Evolutionary conservation across 208 protist species (phyloP).

Genomic region (Trypanosoma conorhini): DNA sequence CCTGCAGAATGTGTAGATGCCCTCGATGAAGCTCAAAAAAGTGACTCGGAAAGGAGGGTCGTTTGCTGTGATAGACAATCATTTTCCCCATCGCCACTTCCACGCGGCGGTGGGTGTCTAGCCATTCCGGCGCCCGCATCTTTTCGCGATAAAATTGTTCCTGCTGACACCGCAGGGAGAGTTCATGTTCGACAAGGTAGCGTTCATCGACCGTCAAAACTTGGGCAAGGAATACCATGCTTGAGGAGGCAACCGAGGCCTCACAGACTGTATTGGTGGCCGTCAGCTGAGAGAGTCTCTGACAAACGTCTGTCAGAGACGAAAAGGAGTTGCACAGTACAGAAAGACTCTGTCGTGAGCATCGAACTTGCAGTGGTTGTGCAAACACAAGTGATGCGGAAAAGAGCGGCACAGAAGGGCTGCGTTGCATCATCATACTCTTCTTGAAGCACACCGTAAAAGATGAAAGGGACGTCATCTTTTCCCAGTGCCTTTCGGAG

Average conservation of each 20-base stretch:
- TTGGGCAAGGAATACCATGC: conserved; percentile 17
- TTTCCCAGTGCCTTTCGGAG: neutral
- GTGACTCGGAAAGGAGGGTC: conserved; percentile 35
- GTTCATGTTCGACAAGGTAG: conserved; percentile 13
- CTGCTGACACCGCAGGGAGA: conserved; percentile 2
- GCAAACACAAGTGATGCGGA: conserved; percentile 6
- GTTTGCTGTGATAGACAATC: conserved; percentile 37
- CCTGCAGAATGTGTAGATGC: conserved; percentile 29
- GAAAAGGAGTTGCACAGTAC: conserved; percentile 38
- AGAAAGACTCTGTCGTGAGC: conserved; percentile 36
- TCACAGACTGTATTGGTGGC: neutral
- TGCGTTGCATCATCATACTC: conserved; percentile 32
- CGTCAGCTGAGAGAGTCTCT: conserved; percentile 1
- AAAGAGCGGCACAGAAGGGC: conserved; percentile 10
- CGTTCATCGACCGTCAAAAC: conserved; percentile 15
- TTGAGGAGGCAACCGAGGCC: neutral
- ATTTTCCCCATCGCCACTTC: conserved; percentile 36
- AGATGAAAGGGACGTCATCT: neutral
- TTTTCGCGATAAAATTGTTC: conserved; percentile 14
- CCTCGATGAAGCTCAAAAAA: conserved; percentile 34
- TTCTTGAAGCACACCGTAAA: conserved; percentile 17
- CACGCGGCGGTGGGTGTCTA: conserved; percentile 11
- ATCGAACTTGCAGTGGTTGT: conserved; percentile 11
- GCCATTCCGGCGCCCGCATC: neutral
- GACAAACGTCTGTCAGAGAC: conserved; percentile 34